Base-by-base conservation (phyloP, 805 yeast species). In the Ogataea trehaloabstinens region DNA sequence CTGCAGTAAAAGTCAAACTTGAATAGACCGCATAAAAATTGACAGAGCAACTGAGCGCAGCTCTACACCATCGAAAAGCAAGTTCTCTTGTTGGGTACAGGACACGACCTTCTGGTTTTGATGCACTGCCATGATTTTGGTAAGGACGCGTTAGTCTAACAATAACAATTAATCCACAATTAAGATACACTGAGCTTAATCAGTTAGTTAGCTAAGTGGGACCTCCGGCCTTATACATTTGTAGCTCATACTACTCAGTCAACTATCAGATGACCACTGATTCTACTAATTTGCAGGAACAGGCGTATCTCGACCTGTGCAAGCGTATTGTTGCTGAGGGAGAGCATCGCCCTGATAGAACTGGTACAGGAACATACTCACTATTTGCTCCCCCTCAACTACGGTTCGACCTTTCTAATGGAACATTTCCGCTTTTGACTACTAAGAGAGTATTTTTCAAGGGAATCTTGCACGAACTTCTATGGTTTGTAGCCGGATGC, bases 331-430 rank as follows among this genome's bases (percentile, higher is more conserved):
- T 93, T 16, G 70, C 73, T 1, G 79, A 85, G 46, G 99, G 99
- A 28, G 98, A 93, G 58, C 75, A 75, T 52, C 79, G 99, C 45
- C 91, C 93, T 6, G 99, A 93, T 60, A 74, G 99, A 61, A 93
- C 99, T 1, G 99, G 99, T 1, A 93, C 99, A 0, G 99, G 99
- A 4, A 93, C 99, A 0, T 70, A 67, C 44, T 82, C 95, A 24
- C 46, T 93, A 6, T 93, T 93, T 63, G 99, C 95, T 0, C 99
- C 99, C 18, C 97, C 97, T 10, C 98, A 91, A 58, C 69, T 93
- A 43, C 76, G 97, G 38, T 93, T 93, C 64, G 76, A 78, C 46
- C 67, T 93, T 31, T 67, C 77, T 19, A 70, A 86, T 56, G 87
- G 83, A 51, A 62, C 70, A 19, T 85, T 91, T 58, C 99, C 99